Conservation (phyloP, 2,329 filamentous ascomycete species). For the Bertia moriformis region DNA sequence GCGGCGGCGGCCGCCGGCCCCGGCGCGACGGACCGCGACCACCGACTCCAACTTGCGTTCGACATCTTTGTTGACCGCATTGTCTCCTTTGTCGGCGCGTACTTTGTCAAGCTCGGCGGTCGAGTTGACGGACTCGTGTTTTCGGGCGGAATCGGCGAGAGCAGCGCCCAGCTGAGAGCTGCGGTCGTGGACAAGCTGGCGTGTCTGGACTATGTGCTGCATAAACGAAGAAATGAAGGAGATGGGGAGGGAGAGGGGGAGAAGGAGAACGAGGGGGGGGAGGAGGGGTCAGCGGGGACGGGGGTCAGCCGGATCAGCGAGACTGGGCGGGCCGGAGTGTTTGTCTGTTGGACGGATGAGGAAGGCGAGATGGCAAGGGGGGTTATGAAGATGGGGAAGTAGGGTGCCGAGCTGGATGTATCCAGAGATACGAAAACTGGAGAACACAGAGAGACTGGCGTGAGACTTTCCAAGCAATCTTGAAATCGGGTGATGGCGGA, state of each 20-base stretch:
- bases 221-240: background rate
- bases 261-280: too few relatives aligned
- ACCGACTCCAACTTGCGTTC: too few relatives aligned
- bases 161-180: background rate
- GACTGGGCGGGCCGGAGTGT: too few relatives aligned
- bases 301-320: too few relatives aligned
- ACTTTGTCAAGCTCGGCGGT: background rate
- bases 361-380: background rate
- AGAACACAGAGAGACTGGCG: too few relatives aligned
- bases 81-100: background rate
- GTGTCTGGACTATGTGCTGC: background rate
- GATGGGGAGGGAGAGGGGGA: background rate
- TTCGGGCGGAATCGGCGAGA: background rate
- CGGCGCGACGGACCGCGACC: background rate
- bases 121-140: background rate
- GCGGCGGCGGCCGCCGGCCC: too few relatives aligned
- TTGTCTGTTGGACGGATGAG: background rate
- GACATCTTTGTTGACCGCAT: background rate
- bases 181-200: background rate
- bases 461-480: too few relatives aligned
- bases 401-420: too few relatives aligned
- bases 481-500: too few relatives aligned
- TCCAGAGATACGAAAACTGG: too few relatives aligned
- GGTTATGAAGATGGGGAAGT: too few relatives aligned
- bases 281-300: too few relatives aligned